Evolutionary conservation across 371 early-diverging fungal species (phyloP).

Genomic region (Entomophthora muscae): DNA sequence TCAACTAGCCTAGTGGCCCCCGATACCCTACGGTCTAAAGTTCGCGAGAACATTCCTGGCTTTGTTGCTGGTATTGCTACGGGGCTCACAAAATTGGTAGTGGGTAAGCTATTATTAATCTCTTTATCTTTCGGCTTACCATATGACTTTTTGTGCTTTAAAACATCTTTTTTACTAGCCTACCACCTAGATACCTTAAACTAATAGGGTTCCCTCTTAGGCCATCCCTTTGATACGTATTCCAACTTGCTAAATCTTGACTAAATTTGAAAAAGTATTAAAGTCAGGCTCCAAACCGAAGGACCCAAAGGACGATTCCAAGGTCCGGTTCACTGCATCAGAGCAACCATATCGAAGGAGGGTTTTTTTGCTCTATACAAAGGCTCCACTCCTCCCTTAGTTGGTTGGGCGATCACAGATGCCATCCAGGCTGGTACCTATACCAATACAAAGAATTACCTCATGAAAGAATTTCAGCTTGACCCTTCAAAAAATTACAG

Average conservation of each 20-base stretch:
- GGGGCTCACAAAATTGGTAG: constrained; percentile 58
- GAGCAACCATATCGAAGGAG: constrained; percentile 45
- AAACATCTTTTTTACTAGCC: too few species aligned
- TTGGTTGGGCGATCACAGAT: constrained; percentile 90
- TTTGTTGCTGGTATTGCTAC: constrained; percentile 63
- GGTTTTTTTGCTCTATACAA: constrained; percentile 72
- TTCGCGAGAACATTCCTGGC: too few species aligned
- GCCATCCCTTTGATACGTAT: constrained; percentile 6
- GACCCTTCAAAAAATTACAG: not conserved
- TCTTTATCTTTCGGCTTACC: not conserved
- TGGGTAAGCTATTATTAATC: constrained; percentile 67
- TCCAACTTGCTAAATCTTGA: too few species aligned
- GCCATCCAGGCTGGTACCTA: constrained; percentile 36
- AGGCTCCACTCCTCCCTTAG: constrained; percentile 76
- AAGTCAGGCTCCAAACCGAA: constrained; percentile 58
- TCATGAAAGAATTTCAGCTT: not conserved
- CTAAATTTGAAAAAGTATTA: constrained; percentile 32
- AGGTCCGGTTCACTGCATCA: constrained; percentile 72
- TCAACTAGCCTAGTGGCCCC: too few species aligned
- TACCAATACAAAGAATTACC: not conserved
- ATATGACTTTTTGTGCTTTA: too few species aligned
- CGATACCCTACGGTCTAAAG: too few species aligned
- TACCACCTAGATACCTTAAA: too few species aligned
- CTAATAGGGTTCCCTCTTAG: not conserved
- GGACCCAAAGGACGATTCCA: constrained; percentile 60